Evolutionary conservation across 306 rosid genomes (phyloP), one percentile per base, ranked within the genome.

Genomic region (Quercus robur): DNA sequence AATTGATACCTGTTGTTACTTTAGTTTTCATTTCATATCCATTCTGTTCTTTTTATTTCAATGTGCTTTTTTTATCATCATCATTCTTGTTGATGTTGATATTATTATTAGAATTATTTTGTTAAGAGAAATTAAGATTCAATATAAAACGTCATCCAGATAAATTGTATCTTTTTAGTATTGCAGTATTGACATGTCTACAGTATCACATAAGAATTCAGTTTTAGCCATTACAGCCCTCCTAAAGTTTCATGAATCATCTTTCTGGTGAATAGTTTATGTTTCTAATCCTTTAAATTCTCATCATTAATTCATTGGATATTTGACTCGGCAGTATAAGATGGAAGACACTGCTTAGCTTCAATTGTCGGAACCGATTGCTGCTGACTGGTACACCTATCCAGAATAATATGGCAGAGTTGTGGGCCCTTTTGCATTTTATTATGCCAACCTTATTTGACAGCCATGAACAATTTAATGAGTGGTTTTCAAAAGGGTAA

Each of bases 401-500:
- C 84, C 99, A 96, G 81, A 96, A 96, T 85, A 96, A 95, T 78
- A 95, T 95, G 99, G 98, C 99, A 3, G 99, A 95, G 88, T 80
- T 95, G 87, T 95, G 99, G 99, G 98, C 99, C 80, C 96, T 95
- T 79, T 86, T 95, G 63, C 99, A 95, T 84, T 95, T 95, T 82
- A 95, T 95, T 57, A 95, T 95, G 99, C 99, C 99, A 23, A 95
- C 97, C 69, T 86, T 95, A 81, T 95, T 95, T 80, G 99, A 95
- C 78, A 95, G 99, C 89, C 99, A 95, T 10, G 98, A 95, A 77
- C 99, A 95, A 82, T 95, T 95, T 80, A 95, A 95, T 83, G 99
- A 95, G 90, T 95, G 99, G 99, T 95, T 95, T 86, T 95, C 99
- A 56, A 95, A 93, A 91, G 99, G 99, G 99, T 95, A 88, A 54